Evolutionary conservation across 2,329 filamentous ascomycete genomes (phyloP).

Genomic region (Trichophyton rubrum): DNA sequence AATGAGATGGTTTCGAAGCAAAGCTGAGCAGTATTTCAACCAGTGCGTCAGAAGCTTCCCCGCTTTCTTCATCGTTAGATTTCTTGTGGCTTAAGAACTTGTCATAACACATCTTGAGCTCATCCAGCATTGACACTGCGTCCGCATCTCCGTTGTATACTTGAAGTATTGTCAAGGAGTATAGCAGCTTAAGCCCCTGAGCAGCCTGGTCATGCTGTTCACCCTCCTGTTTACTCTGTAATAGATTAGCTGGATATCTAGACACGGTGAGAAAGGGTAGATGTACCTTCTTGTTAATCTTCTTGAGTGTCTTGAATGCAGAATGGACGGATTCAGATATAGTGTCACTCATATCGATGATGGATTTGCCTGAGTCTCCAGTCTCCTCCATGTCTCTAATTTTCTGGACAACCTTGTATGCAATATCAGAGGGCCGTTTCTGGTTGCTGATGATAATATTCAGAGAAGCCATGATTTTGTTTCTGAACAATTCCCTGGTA

Average conservation of each 20-base stretch:
- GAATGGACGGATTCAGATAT: conserved; percentile 32
- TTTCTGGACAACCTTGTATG: conserved; percentile 30
- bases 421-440: conserved; percentile 26
- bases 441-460: conserved; percentile 37
- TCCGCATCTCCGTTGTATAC: conserved; percentile 84
- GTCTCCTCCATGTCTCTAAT: conserved; percentile 29
- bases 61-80: conserved; percentile 39
- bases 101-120: conserved; percentile 64
- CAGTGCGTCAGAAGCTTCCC: conserved; percentile 52
- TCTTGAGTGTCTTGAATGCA: conserved; percentile 31
- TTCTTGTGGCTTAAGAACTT: conserved; percentile 45
- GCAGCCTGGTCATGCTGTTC: conserved; percentile 33
- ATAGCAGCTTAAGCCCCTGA: conserved; percentile 64
- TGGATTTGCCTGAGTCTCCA: conserved; percentile 28
- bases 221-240: conserved; percentile 41
- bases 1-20: conserved; percentile 67
- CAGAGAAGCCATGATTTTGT: conserved; percentile 43
- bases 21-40: conserved; percentile 87
- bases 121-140: conserved; percentile 66
- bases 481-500: conserved; percentile 41
- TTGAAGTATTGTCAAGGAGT: conserved; percentile 73
- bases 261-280: not conserved
- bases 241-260: conserved; percentile 17
- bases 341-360: conserved; percentile 38
- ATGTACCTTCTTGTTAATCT: conserved; percentile 26